Conservation (phyloP, 805 yeast species). For the Candida taoyuanica region DNA sequence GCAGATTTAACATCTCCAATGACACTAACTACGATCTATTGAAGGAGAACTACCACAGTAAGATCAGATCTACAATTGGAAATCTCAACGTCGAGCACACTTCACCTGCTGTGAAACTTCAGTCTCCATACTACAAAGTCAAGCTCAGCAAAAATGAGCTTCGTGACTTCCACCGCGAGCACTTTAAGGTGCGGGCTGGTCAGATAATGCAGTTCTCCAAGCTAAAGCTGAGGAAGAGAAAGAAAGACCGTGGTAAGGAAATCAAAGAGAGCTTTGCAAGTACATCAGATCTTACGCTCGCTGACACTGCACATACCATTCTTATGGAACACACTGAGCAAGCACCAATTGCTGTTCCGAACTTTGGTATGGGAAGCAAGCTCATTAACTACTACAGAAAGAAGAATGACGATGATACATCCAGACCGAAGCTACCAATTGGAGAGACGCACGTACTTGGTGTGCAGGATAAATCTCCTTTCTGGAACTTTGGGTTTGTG, state of each 20-base stretch:
- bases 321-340: slow-evolving; percentile 90
- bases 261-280: slow-evolving; percentile 65
- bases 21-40: slow-evolving; percentile 81
- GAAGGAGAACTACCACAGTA: slow-evolving; percentile 82
- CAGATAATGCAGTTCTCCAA: slow-evolving; percentile 71
- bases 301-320: slow-evolving; percentile 76
- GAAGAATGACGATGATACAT: slow-evolving; percentile 68
- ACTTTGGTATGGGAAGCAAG: slow-evolving; percentile 95
- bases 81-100: slow-evolving; percentile 89
- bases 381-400: slow-evolving; percentile 90
- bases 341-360: slow-evolving; percentile 72
- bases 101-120: slow-evolving; percentile 78
- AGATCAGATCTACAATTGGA: slow-evolving; percentile 89
- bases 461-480: slow-evolving; percentile 94
- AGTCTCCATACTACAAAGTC: slow-evolving; percentile 88
- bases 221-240: slow-evolving; percentile 73
- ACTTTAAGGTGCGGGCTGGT: slow-evolving; percentile 73
- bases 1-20: slow-evolving; percentile 79
- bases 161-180: slow-evolving; percentile 77
- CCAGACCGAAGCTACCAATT: slow-evolving; percentile 80
- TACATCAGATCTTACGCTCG: slow-evolving; percentile 72
- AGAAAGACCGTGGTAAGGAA: slow-evolving; percentile 84
- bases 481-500: slow-evolving; percentile 97
- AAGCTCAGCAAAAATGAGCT: slow-evolving; percentile 59
- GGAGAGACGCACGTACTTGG: slow-evolving; percentile 97